phyloP scores from a whole-genome alignment of 2,329 filamentous ascomycete species.

The Lecanosticta acicola region DNA sequence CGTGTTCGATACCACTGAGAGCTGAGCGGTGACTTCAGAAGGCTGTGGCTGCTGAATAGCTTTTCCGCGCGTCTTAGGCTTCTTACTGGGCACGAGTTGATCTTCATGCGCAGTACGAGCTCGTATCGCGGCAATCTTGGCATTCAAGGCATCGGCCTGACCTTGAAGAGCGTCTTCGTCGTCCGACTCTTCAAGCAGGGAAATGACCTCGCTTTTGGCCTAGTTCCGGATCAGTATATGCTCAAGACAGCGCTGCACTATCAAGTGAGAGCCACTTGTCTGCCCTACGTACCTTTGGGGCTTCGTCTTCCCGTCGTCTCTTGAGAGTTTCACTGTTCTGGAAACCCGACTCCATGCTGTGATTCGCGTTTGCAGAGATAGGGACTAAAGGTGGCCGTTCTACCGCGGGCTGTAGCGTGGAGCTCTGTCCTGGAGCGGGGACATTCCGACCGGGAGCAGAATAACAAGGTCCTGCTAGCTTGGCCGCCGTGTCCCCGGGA shows the following conservation, averaged over 20 bases:
- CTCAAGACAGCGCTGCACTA: too few species aligned
- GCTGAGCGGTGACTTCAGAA: too few species aligned
- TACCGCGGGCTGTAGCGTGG: not conserved
- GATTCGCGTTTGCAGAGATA: slow-evolving; percentile 5
- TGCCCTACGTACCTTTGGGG: not conserved
- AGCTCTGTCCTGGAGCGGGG: not conserved
- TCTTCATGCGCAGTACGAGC: slow-evolving; percentile 12
- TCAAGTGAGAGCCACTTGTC: not conserved
- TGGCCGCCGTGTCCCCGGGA: not conserved
- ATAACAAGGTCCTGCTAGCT: not conserved
- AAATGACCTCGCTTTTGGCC: slow-evolving; percentile 4
- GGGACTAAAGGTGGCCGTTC: slow-evolving; percentile 4
- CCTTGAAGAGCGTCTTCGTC: slow-evolving; percentile 13
- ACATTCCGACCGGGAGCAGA: too few species aligned
- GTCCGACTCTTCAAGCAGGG: slow-evolving; percentile 7
- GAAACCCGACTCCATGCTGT: not conserved
- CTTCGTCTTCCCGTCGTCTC: slow-evolving; percentile 1
- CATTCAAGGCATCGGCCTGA: slow-evolving; percentile 6
- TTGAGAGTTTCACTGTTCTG: not conserved
- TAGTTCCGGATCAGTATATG: not conserved
- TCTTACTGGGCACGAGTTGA: slow-evolving; percentile 10
- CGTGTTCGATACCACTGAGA: too few species aligned
- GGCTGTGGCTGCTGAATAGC: too few species aligned
- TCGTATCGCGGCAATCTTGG: slow-evolving; percentile 14
- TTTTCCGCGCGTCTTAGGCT: not conserved